Evolutionary conservation across 176 grass and related monocot species (phyloP).

Genomic region (Avena sativa): DNA sequence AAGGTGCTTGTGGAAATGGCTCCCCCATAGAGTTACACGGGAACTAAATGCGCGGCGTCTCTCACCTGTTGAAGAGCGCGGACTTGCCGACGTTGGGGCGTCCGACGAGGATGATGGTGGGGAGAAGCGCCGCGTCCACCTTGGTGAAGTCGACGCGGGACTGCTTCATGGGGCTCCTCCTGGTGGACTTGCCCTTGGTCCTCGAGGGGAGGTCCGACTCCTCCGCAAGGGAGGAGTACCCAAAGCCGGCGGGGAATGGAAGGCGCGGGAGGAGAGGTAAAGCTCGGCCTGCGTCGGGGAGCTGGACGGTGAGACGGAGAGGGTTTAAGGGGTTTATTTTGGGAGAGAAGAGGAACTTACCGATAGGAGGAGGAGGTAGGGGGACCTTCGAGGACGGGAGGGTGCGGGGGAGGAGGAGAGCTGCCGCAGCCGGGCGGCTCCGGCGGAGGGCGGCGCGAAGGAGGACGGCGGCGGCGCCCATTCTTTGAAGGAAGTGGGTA

Average conservation of each 20-base stretch:
- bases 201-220: constrained; percentile 5
- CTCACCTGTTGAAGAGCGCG: constrained; percentile 92
- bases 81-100: constrained; percentile 98
- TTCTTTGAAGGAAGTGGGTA: constrained; percentile 27
- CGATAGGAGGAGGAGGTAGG: background rate
- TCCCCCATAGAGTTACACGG: background rate
- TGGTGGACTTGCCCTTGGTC: constrained; percentile 57
- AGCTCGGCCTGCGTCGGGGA: constrained; percentile 31
- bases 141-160: constrained; percentile 83
- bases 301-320: constrained; percentile 26
- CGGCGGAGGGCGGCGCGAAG: constrained; percentile 49
- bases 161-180: constrained; percentile 72
- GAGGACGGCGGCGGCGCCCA: constrained; percentile 31
- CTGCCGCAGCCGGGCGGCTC: background rate
- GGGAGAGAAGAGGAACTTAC: constrained; percentile 21
- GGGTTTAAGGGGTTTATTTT: constrained; percentile 29
- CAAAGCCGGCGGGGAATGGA: background rate
- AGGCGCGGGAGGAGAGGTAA: constrained; percentile 14
- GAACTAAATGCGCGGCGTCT: background rate
- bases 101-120: constrained; percentile 92
- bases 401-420: constrained; percentile 10
- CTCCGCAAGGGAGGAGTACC: constrained; percentile 15
- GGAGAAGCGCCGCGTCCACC: constrained; percentile 74
- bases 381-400: background rate
- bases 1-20: constrained; percentile 45